These are phyloP conservation scores for Buddleja alternifolia DNA, from an alignment of 257 asterid genomes.

Conservation along the genomic window DNA sequence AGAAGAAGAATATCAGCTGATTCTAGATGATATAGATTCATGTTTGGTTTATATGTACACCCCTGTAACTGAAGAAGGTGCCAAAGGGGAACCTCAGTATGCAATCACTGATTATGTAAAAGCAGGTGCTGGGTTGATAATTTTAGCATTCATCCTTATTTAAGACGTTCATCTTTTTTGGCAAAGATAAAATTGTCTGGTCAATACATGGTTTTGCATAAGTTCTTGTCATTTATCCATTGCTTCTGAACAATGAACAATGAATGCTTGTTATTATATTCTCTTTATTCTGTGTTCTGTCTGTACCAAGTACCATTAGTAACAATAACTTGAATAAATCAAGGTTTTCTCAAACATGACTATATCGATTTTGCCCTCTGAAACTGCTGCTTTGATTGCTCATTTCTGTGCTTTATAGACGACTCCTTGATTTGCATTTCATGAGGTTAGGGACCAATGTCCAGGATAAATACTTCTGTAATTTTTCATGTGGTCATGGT, in stretches of 20 bases:
- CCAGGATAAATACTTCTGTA: not conserved
- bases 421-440: not conserved
- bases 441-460: not conserved
- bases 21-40: conserved; percentile 79
- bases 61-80: conserved; percentile 91
- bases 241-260: not conserved
- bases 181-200: not conserved
- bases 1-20: conserved; percentile 78
- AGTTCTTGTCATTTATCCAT: not conserved
- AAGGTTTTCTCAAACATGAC: no score
- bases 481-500: not conserved
- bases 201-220: conserved; percentile 17
- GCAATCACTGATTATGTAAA: conserved; percentile 91
- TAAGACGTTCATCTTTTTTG: not conserved
- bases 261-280: not conserved
- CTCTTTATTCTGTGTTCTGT: not conserved
- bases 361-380: not conserved
- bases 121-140: conserved; percentile 64
- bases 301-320: no score
- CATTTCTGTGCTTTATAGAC: not conserved
- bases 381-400: conserved; percentile 3
- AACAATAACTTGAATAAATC: no score
- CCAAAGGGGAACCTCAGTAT: conserved; percentile 97
- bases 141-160: conserved; percentile 16
- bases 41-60: conserved; percentile 96